phyloP scores from a whole-genome alignment of 768 basidiomycete genomes.

The Mycena vitilis region DNA sequence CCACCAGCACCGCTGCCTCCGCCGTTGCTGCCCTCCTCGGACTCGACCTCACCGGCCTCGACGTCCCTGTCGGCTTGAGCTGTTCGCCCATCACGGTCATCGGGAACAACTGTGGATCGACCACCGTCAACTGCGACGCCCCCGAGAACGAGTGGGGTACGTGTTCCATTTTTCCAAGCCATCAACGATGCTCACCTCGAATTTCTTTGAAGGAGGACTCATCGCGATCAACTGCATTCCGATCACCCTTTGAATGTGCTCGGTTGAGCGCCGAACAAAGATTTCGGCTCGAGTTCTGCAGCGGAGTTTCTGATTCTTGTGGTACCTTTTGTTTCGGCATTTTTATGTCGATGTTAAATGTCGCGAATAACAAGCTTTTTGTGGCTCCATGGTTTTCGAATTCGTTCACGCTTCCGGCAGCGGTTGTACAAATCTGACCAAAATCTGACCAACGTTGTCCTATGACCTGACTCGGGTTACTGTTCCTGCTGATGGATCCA shows the following conservation, averaged over 20 bases:
- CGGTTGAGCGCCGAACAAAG: not conserved
- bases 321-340: too few relatives aligned
- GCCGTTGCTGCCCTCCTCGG: not conserved
- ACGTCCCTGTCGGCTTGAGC: not conserved
- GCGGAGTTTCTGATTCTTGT: too few relatives aligned
- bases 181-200: too few relatives aligned
- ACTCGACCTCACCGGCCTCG: not conserved
- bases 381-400: too few relatives aligned
- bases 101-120: not conserved
- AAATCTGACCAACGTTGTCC: too few relatives aligned
- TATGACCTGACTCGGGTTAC: too few relatives aligned
- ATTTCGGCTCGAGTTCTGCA: too few relatives aligned
- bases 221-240: constrained; percentile 8
- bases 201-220: not conserved
- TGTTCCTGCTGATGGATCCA: too few relatives aligned
- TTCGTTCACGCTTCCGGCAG: too few relatives aligned
- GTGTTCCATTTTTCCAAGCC: not conserved
- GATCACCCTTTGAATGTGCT: not conserved
- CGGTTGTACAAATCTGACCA: too few relatives aligned
- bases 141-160: constrained; percentile 1
- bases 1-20: not conserved
- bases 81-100: constrained; percentile 1
- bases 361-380: too few relatives aligned
- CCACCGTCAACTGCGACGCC: not conserved
- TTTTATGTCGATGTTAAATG: too few relatives aligned